Conservation (phyloP, 2,329 filamentous ascomycete genomes). For the Hypomyces rosellus region DNA sequence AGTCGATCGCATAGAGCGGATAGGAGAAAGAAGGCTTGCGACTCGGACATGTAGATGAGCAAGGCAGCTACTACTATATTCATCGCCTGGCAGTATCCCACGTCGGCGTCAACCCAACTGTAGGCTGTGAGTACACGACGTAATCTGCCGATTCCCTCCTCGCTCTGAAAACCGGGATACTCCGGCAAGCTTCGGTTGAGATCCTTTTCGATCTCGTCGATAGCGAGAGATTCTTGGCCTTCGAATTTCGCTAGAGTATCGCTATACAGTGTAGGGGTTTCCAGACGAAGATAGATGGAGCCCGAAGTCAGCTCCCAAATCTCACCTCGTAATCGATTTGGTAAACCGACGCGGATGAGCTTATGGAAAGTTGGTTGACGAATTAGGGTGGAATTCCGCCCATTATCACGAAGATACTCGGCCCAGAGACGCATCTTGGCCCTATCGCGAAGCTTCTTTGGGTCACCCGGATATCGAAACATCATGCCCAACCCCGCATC, state of each 20-base stretch:
- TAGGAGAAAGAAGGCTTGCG: conserved; percentile 90
- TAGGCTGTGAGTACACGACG: conserved; percentile 91
- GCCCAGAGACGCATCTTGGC: conserved; percentile 98
- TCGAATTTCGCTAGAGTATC: conserved; percentile 80
- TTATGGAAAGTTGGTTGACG: conserved; percentile 98
- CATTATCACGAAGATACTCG: conserved; percentile 93
- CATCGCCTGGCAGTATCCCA: conserved; percentile 99
- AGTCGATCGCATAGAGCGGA: conserved; percentile 88
- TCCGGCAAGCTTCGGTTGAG: conserved; percentile 93
- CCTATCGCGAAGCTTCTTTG: conserved; percentile 85
- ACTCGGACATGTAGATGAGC: conserved; percentile 95
- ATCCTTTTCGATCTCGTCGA: conserved; percentile 99
- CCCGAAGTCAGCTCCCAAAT: conserved; percentile 95
- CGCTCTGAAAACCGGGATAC: conserved; percentile 94
- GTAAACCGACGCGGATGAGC: conserved; percentile 88
- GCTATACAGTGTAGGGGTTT: conserved; percentile 74
- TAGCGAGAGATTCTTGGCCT: conserved; percentile 84
- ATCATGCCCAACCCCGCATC: conserved; percentile 89
- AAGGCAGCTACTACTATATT: conserved; percentile 98
- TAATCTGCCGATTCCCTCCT: conserved; percentile 86
- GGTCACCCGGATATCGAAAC: conserved; percentile 91
- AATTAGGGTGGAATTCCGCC: conserved; percentile 83
- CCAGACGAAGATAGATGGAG: conserved; percentile 79
- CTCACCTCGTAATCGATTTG: conserved; percentile 87
- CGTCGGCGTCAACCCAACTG: conserved; percentile 92